phyloP scores from a whole-genome alignment of 2,329 filamentous ascomycete species.

The Pezicula rhizophila region DNA sequence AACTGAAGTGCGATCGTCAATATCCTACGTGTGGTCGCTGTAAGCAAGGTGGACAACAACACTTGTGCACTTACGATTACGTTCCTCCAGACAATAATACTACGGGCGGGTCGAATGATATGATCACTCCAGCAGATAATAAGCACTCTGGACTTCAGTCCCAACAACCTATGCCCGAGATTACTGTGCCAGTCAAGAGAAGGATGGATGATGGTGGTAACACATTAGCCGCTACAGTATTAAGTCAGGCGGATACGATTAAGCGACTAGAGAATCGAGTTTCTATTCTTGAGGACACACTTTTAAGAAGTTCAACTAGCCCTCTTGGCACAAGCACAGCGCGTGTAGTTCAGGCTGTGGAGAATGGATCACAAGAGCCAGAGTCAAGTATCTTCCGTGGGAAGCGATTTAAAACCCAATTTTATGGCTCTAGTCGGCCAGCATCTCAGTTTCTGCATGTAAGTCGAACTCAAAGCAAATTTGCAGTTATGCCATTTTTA shows the following conservation, averaged over 20 bases:
- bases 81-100: neutral
- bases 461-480: neutral
- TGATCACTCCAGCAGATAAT: neutral
- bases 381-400: neutral
- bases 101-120: neutral
- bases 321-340: neutral
- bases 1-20: slow-evolving; percentile 5
- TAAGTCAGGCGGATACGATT: neutral
- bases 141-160: neutral
- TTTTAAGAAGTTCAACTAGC: neutral
- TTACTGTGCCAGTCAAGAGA: neutral
- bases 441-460: neutral
- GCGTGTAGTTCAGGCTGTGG: neutral
- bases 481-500: neutral
- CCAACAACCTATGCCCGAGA: neutral
- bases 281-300: neutral
- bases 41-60: neutral
- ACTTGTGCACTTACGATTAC: slow-evolving; percentile 2
- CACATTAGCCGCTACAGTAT: neutral
- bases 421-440: slow-evolving; percentile 1
- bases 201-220: neutral
- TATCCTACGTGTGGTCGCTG: slow-evolving; percentile 2
- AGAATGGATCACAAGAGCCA: neutral
- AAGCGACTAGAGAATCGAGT: neutral
- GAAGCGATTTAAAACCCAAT: slow-evolving; percentile 3